Conservation (phyloP, 176 grass and related monocot genomes). For the Triticum dicoccoides region DNA sequence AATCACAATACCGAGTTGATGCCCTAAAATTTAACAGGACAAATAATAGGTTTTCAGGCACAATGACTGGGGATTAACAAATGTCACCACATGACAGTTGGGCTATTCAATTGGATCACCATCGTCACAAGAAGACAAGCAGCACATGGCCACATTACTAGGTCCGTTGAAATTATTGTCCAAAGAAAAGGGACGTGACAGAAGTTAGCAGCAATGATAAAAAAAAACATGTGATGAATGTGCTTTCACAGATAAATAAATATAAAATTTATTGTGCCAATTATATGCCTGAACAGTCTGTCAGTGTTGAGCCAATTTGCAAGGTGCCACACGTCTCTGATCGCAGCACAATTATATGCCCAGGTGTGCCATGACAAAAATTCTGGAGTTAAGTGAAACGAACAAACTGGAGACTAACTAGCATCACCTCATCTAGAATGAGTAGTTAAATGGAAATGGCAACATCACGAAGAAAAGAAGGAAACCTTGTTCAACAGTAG, state of each 20-base stretch:
- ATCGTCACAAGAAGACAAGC: background rate
- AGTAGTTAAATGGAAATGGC: background rate
- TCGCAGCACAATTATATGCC: background rate
- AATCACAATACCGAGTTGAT: too few relatives aligned
- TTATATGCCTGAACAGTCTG: background rate
- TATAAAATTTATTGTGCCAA: background rate
- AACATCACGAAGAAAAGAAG: background rate
- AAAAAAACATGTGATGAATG: conserved; percentile 18
- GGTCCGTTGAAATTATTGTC: background rate
- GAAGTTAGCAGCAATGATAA: background rate
- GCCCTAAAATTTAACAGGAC: too few relatives aligned
- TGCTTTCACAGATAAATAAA: background rate
- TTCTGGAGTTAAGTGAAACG: too few relatives aligned
- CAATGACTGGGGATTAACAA: background rate
- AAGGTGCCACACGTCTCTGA: background rate
- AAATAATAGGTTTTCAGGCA: background rate
- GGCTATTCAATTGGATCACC: background rate
- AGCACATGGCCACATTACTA: conserved; percentile 5
- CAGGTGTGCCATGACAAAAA: background rate
- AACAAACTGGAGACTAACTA: background rate
- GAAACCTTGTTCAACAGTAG: background rate
- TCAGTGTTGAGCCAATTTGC: background rate
- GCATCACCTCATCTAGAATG: background rate
- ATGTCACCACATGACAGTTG: background rate
- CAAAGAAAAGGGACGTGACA: background rate